These are phyloP conservation scores for Turnera subulata DNA, from an alignment of 345 rosid genomes.

Conservation along the genomic window DNA sequence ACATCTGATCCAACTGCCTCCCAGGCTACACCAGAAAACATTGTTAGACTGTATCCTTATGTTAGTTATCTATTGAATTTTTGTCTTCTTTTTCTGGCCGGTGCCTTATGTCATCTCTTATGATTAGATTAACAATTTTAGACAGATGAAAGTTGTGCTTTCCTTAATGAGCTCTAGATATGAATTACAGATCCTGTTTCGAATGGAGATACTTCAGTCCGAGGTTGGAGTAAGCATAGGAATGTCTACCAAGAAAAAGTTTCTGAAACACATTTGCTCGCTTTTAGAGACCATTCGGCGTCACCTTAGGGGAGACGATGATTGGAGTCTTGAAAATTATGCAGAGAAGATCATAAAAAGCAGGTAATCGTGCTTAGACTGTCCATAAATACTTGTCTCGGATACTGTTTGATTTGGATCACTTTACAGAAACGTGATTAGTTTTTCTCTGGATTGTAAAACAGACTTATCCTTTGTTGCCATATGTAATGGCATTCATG, in stretches of 20 bases:
- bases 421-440: background rate
- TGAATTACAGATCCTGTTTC: conserved; percentile 85
- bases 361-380: conserved; percentile 40
- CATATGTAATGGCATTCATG: background rate
- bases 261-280: conserved; percentile 72
- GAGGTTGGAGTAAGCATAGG: conserved; percentile 45
- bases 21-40: conserved; percentile 33
- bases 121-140: background rate
- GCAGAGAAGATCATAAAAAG: conserved; percentile 61
- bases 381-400: background rate
- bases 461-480: background rate
- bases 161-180: conserved; percentile 65
- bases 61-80: background rate
- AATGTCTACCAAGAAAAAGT: conserved; percentile 57
- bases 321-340: conserved; percentile 86
- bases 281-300: conserved; percentile 73
- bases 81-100: background rate
- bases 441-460: background rate
- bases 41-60: conserved; percentile 80
- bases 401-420: conserved; percentile 1
- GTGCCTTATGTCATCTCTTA: background rate
- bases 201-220: conserved; percentile 87
- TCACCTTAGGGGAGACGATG: conserved; percentile 79
- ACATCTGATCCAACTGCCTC: conserved; percentile 29
- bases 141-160: conserved; percentile 12